phyloP scores from a whole-genome alignment of 2,329 filamentous ascomycete species.

The Penicillium hordei region DNA sequence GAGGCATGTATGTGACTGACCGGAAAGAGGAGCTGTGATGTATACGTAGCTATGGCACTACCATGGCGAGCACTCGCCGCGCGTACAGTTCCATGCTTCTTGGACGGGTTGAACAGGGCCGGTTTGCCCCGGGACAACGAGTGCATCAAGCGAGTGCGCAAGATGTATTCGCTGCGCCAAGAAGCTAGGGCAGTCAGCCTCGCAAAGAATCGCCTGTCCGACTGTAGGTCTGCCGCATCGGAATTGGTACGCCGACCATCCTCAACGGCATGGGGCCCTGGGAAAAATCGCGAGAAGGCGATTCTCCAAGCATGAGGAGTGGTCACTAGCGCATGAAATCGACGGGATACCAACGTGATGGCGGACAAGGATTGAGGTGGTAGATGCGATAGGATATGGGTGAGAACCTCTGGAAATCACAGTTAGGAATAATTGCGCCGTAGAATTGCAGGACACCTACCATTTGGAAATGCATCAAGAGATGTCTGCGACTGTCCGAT shows the following conservation, averaged over 20 bases:
- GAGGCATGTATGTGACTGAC: constrained; percentile 77
- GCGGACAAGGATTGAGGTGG: constrained; percentile 79
- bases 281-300: constrained; percentile 88
- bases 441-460: constrained; percentile 49
- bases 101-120: constrained; percentile 50
- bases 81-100: constrained; percentile 54
- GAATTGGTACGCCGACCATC: constrained; percentile 46
- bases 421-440: constrained; percentile 1
- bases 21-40: constrained; percentile 75
- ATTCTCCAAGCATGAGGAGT: constrained; percentile 92
- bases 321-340: constrained; percentile 82
- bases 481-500: constrained; percentile 49
- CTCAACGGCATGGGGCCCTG: constrained; percentile 64
- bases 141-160: constrained; percentile 78
- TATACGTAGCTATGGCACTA: constrained; percentile 78
- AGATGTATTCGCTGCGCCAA: constrained; percentile 93
- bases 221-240: constrained; percentile 59
- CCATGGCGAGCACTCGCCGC: constrained; percentile 62
- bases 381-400: constrained; percentile 85
- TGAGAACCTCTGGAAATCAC: constrained; percentile 72
- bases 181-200: constrained; percentile 81
- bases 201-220: constrained; percentile 76
- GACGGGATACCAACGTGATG: constrained; percentile 81
- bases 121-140: constrained; percentile 82
- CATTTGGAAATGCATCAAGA: constrained; percentile 72